Evolutionary conservation across 225 moss, liverwort and hornwort species (phyloP), one percentile per base, ranked within the genome.

Genomic region (Ulota crispa): DNA sequence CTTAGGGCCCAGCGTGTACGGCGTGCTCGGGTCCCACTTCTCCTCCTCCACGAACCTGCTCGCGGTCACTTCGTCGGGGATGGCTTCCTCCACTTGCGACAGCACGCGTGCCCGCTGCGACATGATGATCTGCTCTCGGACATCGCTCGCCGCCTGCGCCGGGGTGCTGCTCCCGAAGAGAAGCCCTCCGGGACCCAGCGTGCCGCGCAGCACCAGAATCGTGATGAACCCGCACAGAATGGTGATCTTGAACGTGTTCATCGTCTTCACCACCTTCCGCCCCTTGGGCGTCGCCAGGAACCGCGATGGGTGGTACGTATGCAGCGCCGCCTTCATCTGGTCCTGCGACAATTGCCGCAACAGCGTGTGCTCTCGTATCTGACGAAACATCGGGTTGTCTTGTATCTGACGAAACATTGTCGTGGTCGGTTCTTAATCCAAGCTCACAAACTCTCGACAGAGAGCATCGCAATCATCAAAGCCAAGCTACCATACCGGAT

Each of bases 201-300:
- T 91, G 11, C 93, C 93, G 1, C 93, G 87, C 79, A 93, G 83
- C 55, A 93, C 93, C 6, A 93, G 82, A 23, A 93, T 47, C 6
- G 93, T 93, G 41, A 93, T 91, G 63, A 91, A 89, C 30, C 91
- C 91, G 79, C 93, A 93, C 50, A 93, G 77, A 4, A 93, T 84
- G 1, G 93, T 93, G 32, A 89, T 81, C 80, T 91, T 93, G 57
- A 88, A 88, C 45, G 83, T 88, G 79, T 91, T 91, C 69, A 93
- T 60, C 24, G 91, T 85, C 83, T 88, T 93, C 19, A 91, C 75
- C 47, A 89, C 80, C 80, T 89, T 87, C 9, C 93, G 89, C 13
- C 93, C 93, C 83, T 91, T 91, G 55, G 89, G 82, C 42, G 93
- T 91, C 19, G 91, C 88, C 68, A 93, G 80, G 26, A 90, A 86